phyloP scores from a whole-genome alignment of 2,329 filamentous ascomycete genomes.

The Talaromyces sp. region DNA sequence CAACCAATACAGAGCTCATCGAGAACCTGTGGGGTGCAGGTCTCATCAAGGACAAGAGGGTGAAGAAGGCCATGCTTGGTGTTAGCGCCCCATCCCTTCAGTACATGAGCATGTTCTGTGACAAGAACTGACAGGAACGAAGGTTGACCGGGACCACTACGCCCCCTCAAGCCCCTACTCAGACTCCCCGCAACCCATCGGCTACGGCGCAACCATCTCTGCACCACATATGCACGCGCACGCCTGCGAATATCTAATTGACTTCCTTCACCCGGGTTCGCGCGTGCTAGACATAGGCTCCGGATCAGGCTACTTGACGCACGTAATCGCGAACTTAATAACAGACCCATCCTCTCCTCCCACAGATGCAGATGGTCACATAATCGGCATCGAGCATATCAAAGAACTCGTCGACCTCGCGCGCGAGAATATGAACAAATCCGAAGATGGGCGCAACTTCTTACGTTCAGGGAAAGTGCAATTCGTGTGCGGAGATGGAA shows the following conservation, averaged over 20 bases:
- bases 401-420: conserved; percentile 60
- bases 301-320: conserved; percentile 80
- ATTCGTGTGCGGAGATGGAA: conserved; percentile 73
- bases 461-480: conserved; percentile 63
- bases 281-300: conserved; percentile 71
- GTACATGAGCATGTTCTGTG: no score
- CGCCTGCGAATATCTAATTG: conserved; percentile 61
- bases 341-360: conserved; percentile 25
- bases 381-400: conserved; percentile 76
- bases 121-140: neutral
- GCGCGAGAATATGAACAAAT: conserved; percentile 64
- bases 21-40: conserved; percentile 70
- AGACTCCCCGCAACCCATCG: conserved; percentile 68
- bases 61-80: conserved; percentile 75
- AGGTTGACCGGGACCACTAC: conserved; percentile 89
- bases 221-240: conserved; percentile 71
- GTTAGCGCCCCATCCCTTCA: conserved; percentile 42
- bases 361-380: conserved; percentile 42
- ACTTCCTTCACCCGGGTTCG: conserved; percentile 52
- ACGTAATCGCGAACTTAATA: conserved; percentile 77
- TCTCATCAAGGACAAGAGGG: conserved; percentile 68
- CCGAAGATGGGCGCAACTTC: conserved; percentile 55
- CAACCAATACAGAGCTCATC: conserved; percentile 70
- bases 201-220: conserved; percentile 65
- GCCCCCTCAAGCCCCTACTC: conserved; percentile 68